Percentiles rank a stretch among this genome's conserved stretches.
Evolutionary conservation across 768 basidiomycete species (phyloP).

Genomic region (Kwoniella dejecticola): DNA sequence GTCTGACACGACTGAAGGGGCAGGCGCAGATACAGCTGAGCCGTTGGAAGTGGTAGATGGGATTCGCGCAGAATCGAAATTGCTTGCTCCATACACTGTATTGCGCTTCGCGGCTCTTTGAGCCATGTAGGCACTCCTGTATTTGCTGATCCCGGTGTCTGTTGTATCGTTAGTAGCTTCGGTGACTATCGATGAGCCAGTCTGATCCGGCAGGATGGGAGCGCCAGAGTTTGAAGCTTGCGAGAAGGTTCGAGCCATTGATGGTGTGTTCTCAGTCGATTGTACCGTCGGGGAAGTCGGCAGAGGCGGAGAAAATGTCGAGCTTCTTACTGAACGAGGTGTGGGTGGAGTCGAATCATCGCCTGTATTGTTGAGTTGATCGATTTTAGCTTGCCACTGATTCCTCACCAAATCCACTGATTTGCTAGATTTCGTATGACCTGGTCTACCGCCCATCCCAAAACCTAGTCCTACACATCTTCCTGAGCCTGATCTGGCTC

Average conservation of each 20-base stretch:
- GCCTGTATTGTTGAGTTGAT: not conserved
- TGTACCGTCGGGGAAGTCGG: constrained; percentile 12
- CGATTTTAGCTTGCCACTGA: constrained; percentile 47
- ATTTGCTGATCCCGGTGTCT: constrained; percentile 14
- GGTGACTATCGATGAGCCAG: constrained; percentile 22
- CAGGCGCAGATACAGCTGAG: constrained; percentile 12
- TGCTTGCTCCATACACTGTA: constrained; percentile 19
- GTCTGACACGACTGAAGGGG: not conserved
- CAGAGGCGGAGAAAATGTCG: constrained; percentile 25
- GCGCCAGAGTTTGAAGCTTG: constrained; percentile 6
- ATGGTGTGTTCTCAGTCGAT: constrained; percentile 7
- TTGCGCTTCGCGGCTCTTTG: constrained; percentile 23
- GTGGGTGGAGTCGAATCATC: constrained; percentile 15
- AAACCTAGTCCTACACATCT: constrained; percentile 28
- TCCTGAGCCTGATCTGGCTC: constrained; percentile 16
- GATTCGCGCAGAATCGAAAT: constrained; percentile 9
- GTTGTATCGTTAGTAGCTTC: constrained; percentile 15
- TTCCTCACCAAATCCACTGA: constrained; percentile 44
- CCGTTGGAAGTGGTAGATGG: constrained; percentile 18
- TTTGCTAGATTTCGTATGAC: constrained; percentile 20
- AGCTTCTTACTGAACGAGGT: constrained; percentile 15
- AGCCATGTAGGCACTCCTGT: constrained; percentile 28
- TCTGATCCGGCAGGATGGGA: constrained; percentile 25
- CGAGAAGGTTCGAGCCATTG: constrained; percentile 3
- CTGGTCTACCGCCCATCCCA: constrained; percentile 21